Percentiles rank a stretch among this genome's conserved stretches.
These are phyloP conservation scores for Plasmodium vinckei DNA, from an alignment of 169 alveolate genomes.

Conservation along the genomic window DNA sequence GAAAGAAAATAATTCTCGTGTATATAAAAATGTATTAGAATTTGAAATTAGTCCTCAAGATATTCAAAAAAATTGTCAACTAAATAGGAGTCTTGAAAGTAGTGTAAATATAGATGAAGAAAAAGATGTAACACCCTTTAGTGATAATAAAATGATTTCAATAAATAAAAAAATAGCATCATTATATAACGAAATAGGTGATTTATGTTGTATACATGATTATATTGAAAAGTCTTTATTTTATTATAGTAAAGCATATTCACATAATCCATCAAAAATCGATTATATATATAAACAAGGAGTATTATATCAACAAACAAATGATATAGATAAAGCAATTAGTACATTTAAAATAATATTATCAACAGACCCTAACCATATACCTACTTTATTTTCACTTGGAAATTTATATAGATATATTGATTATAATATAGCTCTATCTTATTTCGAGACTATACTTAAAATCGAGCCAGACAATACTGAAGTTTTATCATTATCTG, in stretches of 20 bases:
- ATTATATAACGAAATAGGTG: constrained; percentile 70
- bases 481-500: constrained; percentile 66
- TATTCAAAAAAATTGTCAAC: background rate
- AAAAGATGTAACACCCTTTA: background rate
- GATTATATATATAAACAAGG: constrained; percentile 73
- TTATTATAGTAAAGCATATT: constrained; percentile 70
- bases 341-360: constrained; percentile 46
- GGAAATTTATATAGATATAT: constrained; percentile 74
- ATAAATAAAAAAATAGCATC: constrained; percentile 70
- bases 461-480: constrained; percentile 69
- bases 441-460: constrained; percentile 70
- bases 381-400: constrained; percentile 64
- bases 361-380: constrained; percentile 28
- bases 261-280: constrained; percentile 64
- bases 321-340: constrained; percentile 61
- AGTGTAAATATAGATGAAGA: background rate
- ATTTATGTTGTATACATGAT: constrained; percentile 72
- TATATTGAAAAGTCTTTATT: constrained; percentile 56
- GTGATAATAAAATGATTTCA: constrained; percentile 8
- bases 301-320: constrained; percentile 74
- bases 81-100: constrained; percentile 12
- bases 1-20: constrained; percentile 32
- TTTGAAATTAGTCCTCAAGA: constrained; percentile 72
- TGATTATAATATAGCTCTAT: constrained; percentile 56
- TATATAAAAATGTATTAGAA: constrained; percentile 59